Evolutionary conservation across 1,139 yeast species (phyloP), one percentile per base, ranked within the genome.

Genomic region (Cylindricascospora bacillispora): DNA sequence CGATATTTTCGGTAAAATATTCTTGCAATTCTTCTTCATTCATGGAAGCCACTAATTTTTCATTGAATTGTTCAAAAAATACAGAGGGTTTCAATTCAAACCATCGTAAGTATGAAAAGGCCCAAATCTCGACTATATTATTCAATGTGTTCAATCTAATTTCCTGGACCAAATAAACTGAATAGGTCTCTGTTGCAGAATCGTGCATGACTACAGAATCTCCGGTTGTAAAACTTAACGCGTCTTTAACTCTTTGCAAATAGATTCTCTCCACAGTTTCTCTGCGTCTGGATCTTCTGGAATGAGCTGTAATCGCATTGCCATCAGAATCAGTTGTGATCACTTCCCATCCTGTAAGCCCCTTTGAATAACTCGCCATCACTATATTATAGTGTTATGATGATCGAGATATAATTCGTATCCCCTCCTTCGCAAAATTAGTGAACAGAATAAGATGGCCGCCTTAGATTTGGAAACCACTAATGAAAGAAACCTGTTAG

Each of bases 341-440:
- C 2, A 50, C 38, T 28, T 45, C 44, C 56, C 56, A 51, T 10
- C 49, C 54, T 22, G 38, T 35, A 13, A 50, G 29, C 12, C 46
- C 49, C 14, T 33, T 41, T 14, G 28, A 24, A 7, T 43, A 36
- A 13, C 39, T 34, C 12, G 54, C 52, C 52, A 51, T 51, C 6
- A 4, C 17, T 18, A 18, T n/a, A n/a, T n/a, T n/a, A n/a, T n/a
- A n/a, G n/a, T n/a, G n/a, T n/a, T n/a, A n/a, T n/a, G n/a, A n/a
- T n/a, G n/a, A n/a, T n/a, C n/a, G n/a, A n/a, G n/a, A n/a, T n/a
- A n/a, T n/a, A n/a, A n/a, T n/a, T n/a, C n/a, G n/a, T n/a, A n/a
- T n/a, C n/a, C n/a, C n/a, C n/a, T n/a, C n/a, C n/a, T n/a, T n/a
- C n/a, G n/a, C n/a, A n/a, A n/a, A n/a, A n/a, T n/a, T n/a, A n/a